Conservation (phyloP, 129 eudicot genomes). For the Helianthus tuberosus region DNA sequence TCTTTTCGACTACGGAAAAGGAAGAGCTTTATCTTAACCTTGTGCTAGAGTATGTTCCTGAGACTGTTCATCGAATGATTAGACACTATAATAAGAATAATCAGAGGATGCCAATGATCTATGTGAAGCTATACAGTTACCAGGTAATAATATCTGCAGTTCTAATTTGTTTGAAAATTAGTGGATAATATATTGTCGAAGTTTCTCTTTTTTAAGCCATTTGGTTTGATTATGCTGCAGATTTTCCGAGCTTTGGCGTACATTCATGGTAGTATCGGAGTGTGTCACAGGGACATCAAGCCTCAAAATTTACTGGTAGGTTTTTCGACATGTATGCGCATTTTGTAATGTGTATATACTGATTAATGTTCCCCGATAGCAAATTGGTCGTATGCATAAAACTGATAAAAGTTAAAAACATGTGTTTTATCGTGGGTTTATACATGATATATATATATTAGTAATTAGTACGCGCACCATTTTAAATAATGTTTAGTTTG, state of each 20-base stretch:
- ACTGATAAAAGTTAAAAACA: neutral
- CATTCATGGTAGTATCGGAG: slow-evolving; percentile 82
- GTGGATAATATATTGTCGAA: neutral
- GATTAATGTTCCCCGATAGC: neutral
- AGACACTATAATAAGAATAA: slow-evolving; percentile 80
- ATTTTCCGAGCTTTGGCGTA: slow-evolving; percentile 78
- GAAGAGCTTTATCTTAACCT: slow-evolving; percentile 80
- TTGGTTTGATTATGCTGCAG: slow-evolving; percentile 37
- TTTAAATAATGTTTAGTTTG: neutral
- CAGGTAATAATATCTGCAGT: too few relatives aligned
- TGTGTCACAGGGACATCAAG: slow-evolving; percentile 92
- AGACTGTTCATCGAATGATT: slow-evolving; percentile 76
- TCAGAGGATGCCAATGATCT: slow-evolving; percentile 89
- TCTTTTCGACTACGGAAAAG: slow-evolving; percentile 86
- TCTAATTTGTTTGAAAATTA: too few relatives aligned
- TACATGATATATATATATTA: neutral
- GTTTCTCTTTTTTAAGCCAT: neutral
- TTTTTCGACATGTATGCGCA: neutral
- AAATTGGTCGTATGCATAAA: slow-evolving; percentile 12
- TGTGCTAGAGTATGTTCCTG: slow-evolving; percentile 90
- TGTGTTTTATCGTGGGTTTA: slow-evolving; percentile 1
- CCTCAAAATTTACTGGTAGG: slow-evolving; percentile 87
- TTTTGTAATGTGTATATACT: neutral
- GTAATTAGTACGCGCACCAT: neutral
- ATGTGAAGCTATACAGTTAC: slow-evolving; percentile 80